Percentiles rank a stretch among this genome's conserved stretches.
Evolutionary conservation across 2,329 filamentous ascomycete genomes (phyloP).

Genomic region (Cladosporium halotolerans): DNA sequence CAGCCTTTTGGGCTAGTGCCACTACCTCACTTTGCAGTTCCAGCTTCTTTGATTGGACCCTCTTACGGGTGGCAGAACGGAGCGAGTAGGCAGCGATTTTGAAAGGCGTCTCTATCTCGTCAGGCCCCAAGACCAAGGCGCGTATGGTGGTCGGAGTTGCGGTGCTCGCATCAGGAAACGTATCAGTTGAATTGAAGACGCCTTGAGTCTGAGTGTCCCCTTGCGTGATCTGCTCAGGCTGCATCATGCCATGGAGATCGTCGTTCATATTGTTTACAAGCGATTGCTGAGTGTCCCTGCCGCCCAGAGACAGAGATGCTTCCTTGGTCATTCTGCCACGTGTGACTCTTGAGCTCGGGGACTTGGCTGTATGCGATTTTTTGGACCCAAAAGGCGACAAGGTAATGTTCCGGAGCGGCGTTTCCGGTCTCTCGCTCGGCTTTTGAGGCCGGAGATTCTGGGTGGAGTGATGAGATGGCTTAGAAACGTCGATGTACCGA

Average conservation of each 20-base stretch:
- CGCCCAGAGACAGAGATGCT: no score
- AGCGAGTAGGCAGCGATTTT: conserved; percentile 10
- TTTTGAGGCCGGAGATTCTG: no score
- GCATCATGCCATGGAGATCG: conserved; percentile 23
- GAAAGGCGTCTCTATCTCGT: not conserved
- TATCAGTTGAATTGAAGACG: not conserved
- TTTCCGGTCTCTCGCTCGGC: no score
- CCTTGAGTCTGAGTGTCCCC: conserved; percentile 28
- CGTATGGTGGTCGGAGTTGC: conserved; percentile 5
- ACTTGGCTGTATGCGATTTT: not conserved
- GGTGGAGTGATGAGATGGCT: no score
- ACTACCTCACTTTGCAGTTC: conserved; percentile 11
- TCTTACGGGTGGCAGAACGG: conserved; percentile 9
- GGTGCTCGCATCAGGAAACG: not conserved
- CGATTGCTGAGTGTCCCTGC: conserved; percentile 14
- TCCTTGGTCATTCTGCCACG: not conserved
- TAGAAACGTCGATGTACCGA: not conserved
- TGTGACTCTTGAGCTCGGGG: not conserved
- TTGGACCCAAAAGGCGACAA: no score
- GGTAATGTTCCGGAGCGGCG: no score
- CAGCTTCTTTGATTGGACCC: no score
- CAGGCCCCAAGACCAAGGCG: not conserved
- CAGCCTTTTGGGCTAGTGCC: conserved; percentile 14
- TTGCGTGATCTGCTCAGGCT: conserved; percentile 25
- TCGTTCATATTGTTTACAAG: conserved; percentile 21